phyloP scores from a whole-genome alignment of 2,329 filamentous ascomycete species.

The Fusarium napiforme region DNA sequence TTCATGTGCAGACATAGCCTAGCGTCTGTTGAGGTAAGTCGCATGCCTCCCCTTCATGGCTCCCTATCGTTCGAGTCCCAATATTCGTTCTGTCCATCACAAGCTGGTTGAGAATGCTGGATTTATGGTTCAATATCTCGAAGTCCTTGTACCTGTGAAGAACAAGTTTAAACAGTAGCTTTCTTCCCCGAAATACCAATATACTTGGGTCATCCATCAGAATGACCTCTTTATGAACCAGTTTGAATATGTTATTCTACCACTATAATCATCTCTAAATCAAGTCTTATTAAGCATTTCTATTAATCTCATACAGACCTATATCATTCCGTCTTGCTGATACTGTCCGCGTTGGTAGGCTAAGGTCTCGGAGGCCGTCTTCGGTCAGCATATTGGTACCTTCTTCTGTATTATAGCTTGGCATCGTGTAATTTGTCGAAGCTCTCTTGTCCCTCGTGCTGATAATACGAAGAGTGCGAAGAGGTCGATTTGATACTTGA shows the following conservation, averaged over 20 bases:
- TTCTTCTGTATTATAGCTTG: no score
- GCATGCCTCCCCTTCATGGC: neutral
- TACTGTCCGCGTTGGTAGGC: no score
- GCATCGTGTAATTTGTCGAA: no score
- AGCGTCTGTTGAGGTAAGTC: neutral
- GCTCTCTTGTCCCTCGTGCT: neutral
- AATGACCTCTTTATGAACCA: rapidly evolving
- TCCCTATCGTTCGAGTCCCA: neutral
- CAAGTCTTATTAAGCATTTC: no score
- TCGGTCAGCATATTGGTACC: no score
- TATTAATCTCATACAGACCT: no score
- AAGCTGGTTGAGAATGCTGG: conserved; percentile 40
- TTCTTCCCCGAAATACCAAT: neutral
- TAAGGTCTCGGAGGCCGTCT: no score
- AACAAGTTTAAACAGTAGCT: conserved; percentile 44
- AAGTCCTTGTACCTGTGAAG: conserved; percentile 43
- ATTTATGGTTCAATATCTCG: conserved; percentile 48
- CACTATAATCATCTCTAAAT: no score
- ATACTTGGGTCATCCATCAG: rapidly evolving
- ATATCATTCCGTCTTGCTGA: no score
- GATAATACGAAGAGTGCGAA: neutral
- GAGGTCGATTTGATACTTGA: neutral
- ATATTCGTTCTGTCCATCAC: neutral
- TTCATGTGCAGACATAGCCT: no score
- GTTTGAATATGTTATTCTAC: neutral